Base-by-base conservation (phyloP, 352 stramenopile genomes). In the Pythium phragmitis region DNA sequence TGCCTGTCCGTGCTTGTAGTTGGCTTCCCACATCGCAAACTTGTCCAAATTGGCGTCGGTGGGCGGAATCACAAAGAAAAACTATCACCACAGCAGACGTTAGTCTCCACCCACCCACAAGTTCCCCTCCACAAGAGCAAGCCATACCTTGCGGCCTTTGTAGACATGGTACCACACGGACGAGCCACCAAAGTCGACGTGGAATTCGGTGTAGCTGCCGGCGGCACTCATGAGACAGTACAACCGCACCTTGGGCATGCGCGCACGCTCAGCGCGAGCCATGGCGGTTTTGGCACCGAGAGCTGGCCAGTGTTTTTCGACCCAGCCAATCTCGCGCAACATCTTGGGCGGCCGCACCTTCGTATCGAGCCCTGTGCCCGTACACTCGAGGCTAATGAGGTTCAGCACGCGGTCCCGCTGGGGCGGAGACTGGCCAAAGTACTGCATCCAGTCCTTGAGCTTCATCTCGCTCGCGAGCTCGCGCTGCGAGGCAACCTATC, bases 131-230 rank as follows among this genome's bases (percentile, higher is more conserved):
- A 7, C 17, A 46, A 19, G 14, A 19, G 39, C 6, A 23, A n/a
- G 30, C 17, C 12, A n/a, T 28, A 80, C 73, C 60, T 82, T 79
- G 33, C 62, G 65, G 14, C 76, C 76, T 41, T 60, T 49, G 48
- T 77, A 70, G 30, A 85, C 60, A 57, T 80, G 67, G 57, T 80
- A 76, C 76, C 76, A 85, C 12, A 80, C 65, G 13, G 73, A 82
- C 4, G 73, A 79, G 37, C 76, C 76, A 14, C 76, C 74, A 58
- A 75, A 76, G 36, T 79, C 73, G n/a, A 80, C 66, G 46, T 77
- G 71, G 54, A 70, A 80, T 51, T 82, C 74, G 13, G 68, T 79
- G 63, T 77, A 82, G 57, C 71, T 82, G 33, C 73, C 74, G 0
- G 59, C 69, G 9, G 73, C 65, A 34, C 69, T 79, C 72, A 82